A percentile compares a stretch with the other conserved stretches of the same genome.
Evolutionary conservation across 306 rosid species (phyloP).

Genomic region (Clitoria ternatea): DNA sequence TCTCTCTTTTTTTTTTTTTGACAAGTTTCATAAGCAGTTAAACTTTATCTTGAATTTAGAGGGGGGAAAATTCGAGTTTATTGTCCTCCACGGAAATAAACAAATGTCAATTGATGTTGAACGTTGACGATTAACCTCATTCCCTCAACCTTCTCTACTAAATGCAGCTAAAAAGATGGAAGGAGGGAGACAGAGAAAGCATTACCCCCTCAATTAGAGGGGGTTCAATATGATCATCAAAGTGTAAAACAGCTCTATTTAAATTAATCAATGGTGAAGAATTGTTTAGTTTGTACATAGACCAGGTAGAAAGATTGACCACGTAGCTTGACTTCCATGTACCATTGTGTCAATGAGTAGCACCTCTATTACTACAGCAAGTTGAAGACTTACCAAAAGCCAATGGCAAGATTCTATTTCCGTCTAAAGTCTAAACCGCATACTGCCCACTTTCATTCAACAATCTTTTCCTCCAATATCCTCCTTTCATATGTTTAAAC

Average conservation of each 20-base stretch:
- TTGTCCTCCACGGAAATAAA: neutral
- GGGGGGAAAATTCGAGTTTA: neutral
- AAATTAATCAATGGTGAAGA: slow-evolving; percentile 10
- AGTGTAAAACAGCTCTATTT: neutral
- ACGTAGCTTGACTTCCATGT: slow-evolving; percentile 19
- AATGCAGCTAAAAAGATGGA: slow-evolving; percentile 12
- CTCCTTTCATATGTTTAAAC: slow-evolving; percentile 18
- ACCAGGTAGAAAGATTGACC: slow-evolving; percentile 29
- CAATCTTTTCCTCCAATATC: slow-evolving; percentile 30
- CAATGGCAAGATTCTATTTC: slow-evolving; percentile 9
- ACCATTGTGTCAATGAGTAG: slow-evolving; percentile 22
- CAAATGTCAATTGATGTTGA: neutral
- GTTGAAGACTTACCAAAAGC: slow-evolving; percentile 26
- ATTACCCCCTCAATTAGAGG: neutral
- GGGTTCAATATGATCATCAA: slow-evolving; percentile 6
- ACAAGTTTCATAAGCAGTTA: neutral
- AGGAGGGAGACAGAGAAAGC: slow-evolving; percentile 20
- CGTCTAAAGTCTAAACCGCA: slow-evolving; percentile 20
- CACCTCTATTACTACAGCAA: slow-evolving; percentile 8
- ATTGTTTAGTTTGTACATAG: slow-evolving; percentile 2
- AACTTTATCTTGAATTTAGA: no score
- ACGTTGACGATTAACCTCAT: neutral
- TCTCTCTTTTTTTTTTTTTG: no score
- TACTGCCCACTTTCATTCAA: slow-evolving; percentile 15
- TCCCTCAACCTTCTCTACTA: slow-evolving; percentile 23